phyloP scores from a whole-genome alignment of 2,329 filamentous ascomycete species.

The Colletotrichum ledebouriae region DNA sequence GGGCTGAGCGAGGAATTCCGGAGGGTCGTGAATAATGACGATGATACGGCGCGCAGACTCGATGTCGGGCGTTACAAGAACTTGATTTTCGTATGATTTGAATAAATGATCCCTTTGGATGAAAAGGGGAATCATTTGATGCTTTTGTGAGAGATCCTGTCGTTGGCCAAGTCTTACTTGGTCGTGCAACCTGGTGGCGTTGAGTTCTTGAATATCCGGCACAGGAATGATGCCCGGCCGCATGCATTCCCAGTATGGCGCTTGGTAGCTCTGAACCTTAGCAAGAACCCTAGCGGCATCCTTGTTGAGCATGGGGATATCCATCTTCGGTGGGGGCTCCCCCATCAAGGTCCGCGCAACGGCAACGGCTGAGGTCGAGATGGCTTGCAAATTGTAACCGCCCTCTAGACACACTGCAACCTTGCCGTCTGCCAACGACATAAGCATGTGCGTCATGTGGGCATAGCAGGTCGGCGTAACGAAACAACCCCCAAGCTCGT shows the following conservation, averaged over 20 bases:
- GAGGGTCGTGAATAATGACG: constrained; percentile 92
- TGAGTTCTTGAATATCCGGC: constrained; percentile 63
- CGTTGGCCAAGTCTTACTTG: constrained; percentile 84
- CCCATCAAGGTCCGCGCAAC: constrained; percentile 96
- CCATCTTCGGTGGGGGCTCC: constrained; percentile 80
- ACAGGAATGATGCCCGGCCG: constrained; percentile 74
- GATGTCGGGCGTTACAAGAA: constrained; percentile 83
- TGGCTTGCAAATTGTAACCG: constrained; percentile 93
- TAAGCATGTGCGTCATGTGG: constrained; percentile 99
- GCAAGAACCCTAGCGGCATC: constrained; percentile 69
- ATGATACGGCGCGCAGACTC: constrained; percentile 76
- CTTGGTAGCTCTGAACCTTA: constrained; percentile 71
- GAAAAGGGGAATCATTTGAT: constrained; percentile 83
- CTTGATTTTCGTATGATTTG: constrained; percentile 86
- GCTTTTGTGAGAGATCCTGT: constrained; percentile 76
- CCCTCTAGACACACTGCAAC: constrained; percentile 94
- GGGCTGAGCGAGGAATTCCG: constrained; percentile 76
- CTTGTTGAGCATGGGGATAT: constrained; percentile 68
- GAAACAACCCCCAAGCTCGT: constrained; percentile 92
- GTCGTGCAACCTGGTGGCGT: constrained; percentile 79
- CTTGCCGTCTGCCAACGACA: constrained; percentile 91
- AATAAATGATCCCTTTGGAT: constrained; percentile 81
- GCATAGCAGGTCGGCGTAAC: constrained; percentile 93
- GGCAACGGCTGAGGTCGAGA: constrained; percentile 91
- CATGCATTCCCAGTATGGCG: constrained; percentile 89